Base-by-base conservation (phyloP, 768 basidiomycete genomes). In the Psilocybe cubensis region DNA sequence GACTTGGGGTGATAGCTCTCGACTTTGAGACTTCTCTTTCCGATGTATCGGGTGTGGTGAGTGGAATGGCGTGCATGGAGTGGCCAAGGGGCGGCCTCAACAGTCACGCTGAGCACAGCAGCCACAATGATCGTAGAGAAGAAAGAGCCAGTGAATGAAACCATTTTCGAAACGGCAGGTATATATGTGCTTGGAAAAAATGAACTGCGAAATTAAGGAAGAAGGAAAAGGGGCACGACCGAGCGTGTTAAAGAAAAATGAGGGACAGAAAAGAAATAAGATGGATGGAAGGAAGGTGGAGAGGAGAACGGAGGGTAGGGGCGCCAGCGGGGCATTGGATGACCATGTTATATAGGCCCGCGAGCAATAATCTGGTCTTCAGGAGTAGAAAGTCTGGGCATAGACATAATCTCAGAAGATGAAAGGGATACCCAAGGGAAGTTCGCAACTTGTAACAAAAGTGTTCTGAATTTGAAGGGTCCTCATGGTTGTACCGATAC, bases 1-100 rank as follows among this genome's bases (percentile, higher is more conserved):
- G 59, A 57, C 56, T 57, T 63, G 7, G 66, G 66, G 43, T 68
- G 64, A 40, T 65, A 65, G 23, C 54, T 60, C 27, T 63, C 63
- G n/a, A 65, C 21, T 17, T 52, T 55, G 38, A 72, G 52, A 9
- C 52, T 65, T 7, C 68, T 64, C 23, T 54, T 60, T 21, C 70
- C 67, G 40, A 75, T 59, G 29, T 65, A 57, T 8, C 70, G 69
- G 25, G 63, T 53, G 38, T 70, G 69, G 51, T 73, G 71, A 3
- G 75, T 72, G 0, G 67, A 58, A 52, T 74, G 73, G 59, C 63
- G 66, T 8, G 61, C 55, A 35, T 68, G 61, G 12, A 59, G 38
- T 14, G 72, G 72, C 69, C 68, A 73, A 3, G 74, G 75, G 7
- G 71, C 72, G 29, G 74, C 74, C 40, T 65, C 63, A 21, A 51